These are phyloP conservation scores for Prunella vulgaris DNA, from an alignment of 257 asterid species.

Conservation along the genomic window DNA sequence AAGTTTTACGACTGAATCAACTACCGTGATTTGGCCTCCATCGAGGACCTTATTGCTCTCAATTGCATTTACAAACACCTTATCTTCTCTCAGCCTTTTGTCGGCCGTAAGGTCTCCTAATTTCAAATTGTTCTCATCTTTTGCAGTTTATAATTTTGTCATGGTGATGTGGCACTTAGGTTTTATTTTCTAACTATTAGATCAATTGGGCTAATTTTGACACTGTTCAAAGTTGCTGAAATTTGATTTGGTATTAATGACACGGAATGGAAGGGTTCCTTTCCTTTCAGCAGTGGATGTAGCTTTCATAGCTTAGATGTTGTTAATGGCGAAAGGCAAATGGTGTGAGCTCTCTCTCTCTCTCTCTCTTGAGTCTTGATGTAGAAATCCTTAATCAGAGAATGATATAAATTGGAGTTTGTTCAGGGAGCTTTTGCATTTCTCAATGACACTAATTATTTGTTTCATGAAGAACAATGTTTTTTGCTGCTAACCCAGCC, in stretches of 20 bases:
- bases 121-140: too few relatives aligned
- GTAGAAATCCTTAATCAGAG: neutral
- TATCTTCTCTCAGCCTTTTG: conserved; percentile 74
- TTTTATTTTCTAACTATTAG: neutral
- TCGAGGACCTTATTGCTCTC: conserved; percentile 54
- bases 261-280: conserved; percentile 82
- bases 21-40: conserved; percentile 52
- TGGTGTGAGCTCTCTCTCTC: too few relatives aligned
- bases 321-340: conserved; percentile 42
- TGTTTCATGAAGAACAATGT: neutral
- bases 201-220: neutral
- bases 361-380: neutral
- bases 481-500: neutral
- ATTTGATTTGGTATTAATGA: conserved; percentile 5
- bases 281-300: conserved; percentile 93
- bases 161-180: conserved; percentile 90
- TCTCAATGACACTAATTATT: neutral
- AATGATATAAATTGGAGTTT: neutral
- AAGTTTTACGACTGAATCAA: conserved; percentile 75
- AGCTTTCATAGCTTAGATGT: conserved; percentile 91
- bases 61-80: conserved; percentile 86
- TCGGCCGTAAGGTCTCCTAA: conserved; percentile 68
- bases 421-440: neutral
- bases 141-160: too few relatives aligned
- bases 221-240: too few relatives aligned